phyloP scores from a whole-genome alignment of 768 basidiomycete species.

The Suillus subaureus region DNA sequence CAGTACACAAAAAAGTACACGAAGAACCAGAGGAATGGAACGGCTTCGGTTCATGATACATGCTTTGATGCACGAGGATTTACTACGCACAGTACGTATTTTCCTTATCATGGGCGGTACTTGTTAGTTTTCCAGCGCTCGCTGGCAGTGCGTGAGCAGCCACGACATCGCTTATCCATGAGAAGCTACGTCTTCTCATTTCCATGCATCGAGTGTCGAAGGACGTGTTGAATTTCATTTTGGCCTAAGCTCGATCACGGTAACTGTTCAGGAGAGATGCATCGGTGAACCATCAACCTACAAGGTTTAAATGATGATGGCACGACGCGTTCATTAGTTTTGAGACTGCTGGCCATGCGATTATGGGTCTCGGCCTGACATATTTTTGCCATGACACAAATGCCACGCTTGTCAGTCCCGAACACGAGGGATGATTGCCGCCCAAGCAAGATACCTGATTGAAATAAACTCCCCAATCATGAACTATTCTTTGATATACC shows the following conservation, averaged over 20 bases:
- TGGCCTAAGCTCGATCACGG: background rate
- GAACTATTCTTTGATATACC: background rate
- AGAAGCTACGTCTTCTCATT: background rate
- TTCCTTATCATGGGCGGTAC: background rate
- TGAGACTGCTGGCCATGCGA: background rate
- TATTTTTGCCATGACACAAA: background rate
- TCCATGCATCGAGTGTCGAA: background rate
- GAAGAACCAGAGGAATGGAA: slow-evolving; percentile 42
- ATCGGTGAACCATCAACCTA: background rate
- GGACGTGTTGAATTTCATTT: background rate
- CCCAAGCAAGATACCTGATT: background rate
- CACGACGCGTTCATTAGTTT: background rate
- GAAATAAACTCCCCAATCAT: background rate
- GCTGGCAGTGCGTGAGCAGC: background rate
- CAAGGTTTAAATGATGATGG: background rate
- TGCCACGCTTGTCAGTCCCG: background rate
- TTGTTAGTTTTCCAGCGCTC: background rate
- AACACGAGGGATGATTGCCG: slow-evolving; percentile 12
- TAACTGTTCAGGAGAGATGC: background rate
- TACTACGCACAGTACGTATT: background rate
- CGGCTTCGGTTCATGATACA: slow-evolving; percentile 34
- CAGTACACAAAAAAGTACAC: slow-evolving; percentile 22
- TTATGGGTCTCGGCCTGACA: background rate
- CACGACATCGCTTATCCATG: background rate
- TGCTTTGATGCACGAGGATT: background rate